Base-by-base conservation (phyloP, 257 asterid species). In the Solanum verrucosum region DNA sequence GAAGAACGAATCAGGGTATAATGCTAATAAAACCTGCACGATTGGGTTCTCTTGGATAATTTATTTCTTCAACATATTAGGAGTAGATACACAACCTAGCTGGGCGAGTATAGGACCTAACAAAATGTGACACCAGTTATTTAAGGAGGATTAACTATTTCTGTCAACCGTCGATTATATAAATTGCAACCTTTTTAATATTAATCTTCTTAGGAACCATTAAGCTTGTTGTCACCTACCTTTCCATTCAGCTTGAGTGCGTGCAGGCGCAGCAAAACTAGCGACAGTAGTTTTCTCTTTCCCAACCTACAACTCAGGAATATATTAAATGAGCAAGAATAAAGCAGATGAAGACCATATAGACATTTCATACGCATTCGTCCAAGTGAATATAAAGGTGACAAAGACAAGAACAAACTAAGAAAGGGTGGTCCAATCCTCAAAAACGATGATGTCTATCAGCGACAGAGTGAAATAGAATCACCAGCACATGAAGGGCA, bases 151-250 rank as follows among this genome's bases (percentile, higher is more conserved):
- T 81, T 16, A 81, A 81, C 46, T 29, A 40, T 44, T 44, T 46
- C 68, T 79, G 40, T n/a, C 70, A 73, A 79, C 65, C 31, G 25
- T 42, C 85, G 46, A 44, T 81, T 35, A 81, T 70, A 52, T 27
- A 70, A 7, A 86, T 42, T 68, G 73, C 31, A 35, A 42, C 21
- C 34, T 27, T 86, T 44, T 16, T n/a, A 12, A 71, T 86, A 71
- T 29, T 86, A 29, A 16, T 33, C 25, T 65, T 86, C 65, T 60
- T 84, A 40, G 33, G 67, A 35, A 20, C 38, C 60, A 65, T 87
- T 88, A 67, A 20, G 38, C 38, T 29, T 78, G 70, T 71, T 40
- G 77, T 70, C 81, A 88, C 93, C 88, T 71, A 85, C 94, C 93
- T 90, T 75, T 65, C 44, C 12, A 2, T 52, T 82, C 86, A 82